Evolutionary conservation across 2,329 filamentous ascomycete genomes (phyloP), one percentile per base, ranked within the genome.

Genomic region (Didymella pomorum): DNA sequence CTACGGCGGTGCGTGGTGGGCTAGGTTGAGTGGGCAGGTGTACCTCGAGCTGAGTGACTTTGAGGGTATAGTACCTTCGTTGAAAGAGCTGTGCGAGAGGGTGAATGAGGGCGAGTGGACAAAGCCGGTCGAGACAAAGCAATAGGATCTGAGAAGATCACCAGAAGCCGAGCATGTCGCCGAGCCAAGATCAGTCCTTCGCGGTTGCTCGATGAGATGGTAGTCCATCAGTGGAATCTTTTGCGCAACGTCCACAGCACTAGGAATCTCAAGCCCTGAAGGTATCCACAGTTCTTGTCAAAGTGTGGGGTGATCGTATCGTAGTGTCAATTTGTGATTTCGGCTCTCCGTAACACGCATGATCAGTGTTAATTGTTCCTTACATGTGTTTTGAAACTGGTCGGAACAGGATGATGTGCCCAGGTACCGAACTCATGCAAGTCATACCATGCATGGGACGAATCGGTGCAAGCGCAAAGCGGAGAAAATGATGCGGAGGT

Each of bases 1-100:
- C 9, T 87, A 93, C 64, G 82, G 78, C 0, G 84, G 83, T 0
- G 81, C 82, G 52, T 84, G 88, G 73, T 97, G 90, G 90, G 81
- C 84, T 0, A 81, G 94, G 47, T 70, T 96, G 46, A 93, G 90
- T 71, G 91, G 86, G 14, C 93, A 97, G 81, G 84, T 95, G 0
- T 98, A 95, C 73, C 78, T 97, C n/a, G 91, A 92, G 25, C 73
- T 89, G 63, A 82, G 82, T 12, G 93, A 97, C 75, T 97, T 95
- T 71, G 85, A 89, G 72, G 91, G 86, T 84, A 83, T 84, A 4
- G 91, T 83, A 0, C 71, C 80, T 49, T 79, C 84, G 9, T 74
- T 95, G 68, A 84, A 85, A 71, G 78, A 80, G 31, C 65, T 90
- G 5, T 87, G 84, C 68, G 79, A 80, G 41, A 77, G 82, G 64